Evolutionary conservation across 305 asterid species (phyloP), one percentile per base, ranked within the genome.

Genomic region (Coffea humblotiana): DNA sequence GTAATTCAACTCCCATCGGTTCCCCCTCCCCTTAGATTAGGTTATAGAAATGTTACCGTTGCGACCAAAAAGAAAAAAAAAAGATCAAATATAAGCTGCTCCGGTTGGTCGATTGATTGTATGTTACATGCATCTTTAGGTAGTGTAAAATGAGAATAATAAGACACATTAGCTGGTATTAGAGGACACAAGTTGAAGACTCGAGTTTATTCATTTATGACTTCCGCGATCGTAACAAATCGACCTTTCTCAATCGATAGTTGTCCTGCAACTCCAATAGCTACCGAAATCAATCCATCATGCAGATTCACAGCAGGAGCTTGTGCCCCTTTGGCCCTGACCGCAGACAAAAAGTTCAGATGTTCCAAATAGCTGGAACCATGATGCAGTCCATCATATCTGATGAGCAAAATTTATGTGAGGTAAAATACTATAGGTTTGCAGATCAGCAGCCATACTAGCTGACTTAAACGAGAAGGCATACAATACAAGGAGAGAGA

Each of bases 351-450:
- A 64, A 94, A 92, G 23, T 96, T 89, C 2, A 90, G 87, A 88
- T 96, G 99, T 76, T 96, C 99, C 71, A 96, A 86, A 81, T 91
- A 96, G 92, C 99, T 94, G 45, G 99, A 94, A 32, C 99, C 99
- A 47, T 96, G 99, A 81, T 96, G 99, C 77, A 96, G 85, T 64
- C 99, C 99, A 10, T 90, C 89, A 4, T 94, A 96, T 86, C 99
- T 95, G 80, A 67, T 65, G 56, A 75, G 14, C n/a, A 71, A 79
- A 29, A 60, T 60, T 45, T 13, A 35, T 18, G 54, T 0, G 43
- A 80, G 47, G 61, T 49, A 4, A 76, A 4, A 14, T 68, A 78
- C 23, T 9, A 32, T 32, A 37, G 27, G 25, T 21, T 25, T 18
- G 13, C 32, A 21, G 29, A 6, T 21, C 2, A 75, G 21, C 21